Base-by-base conservation (phyloP, 2,329 filamentous ascomycete genomes). In the Talaromyces sp. region DNA sequence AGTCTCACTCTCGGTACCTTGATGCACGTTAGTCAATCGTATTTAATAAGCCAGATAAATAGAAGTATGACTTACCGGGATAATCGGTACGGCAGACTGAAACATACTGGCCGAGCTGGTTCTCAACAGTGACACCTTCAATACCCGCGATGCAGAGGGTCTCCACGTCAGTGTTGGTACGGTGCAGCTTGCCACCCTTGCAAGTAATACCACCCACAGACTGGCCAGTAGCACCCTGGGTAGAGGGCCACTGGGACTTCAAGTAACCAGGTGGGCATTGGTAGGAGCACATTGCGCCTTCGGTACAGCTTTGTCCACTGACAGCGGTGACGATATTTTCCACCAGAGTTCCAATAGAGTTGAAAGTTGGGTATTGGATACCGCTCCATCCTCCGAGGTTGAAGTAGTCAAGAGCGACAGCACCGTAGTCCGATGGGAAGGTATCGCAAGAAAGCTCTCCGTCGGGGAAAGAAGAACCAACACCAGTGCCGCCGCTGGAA, bases 1-100 rank as follows among this genome's bases (percentile, higher is more conserved):
- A 58, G 89, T 90, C 86, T 96, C 93, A 68, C 82, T 82, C 80
- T 99, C 94, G 61, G 87, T 92, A 71, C 82, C 82, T 82, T 57
- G 27, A 31, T 1, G 43, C 24, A 27, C 38, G 57, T 32, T 58
- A 53, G 46, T 53, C 51, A 48, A 32, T 24, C n/a, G 19, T 7
- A 5, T 27, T 14, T 29, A 17, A 17, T 29, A 24, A 46, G 12
- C 27, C 27, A 3, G 17, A 50, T 17, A 35, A 19, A 14, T 12
- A 17, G 6, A 41, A 29, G 17, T 9, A 27, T 29, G 26, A 66
- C 74, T 73, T 71, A 83, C 92, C 93, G 63, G 94, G 94, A 78
- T 99, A 99, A 75, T 97, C 92, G 65, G 94, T 97, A 75, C 91
- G 91, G 85, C 94, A 99, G 67, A 96, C 84, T 51, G 88, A 83